Evolutionary conservation across 2,329 filamentous ascomycete species (phyloP).

Genomic region (Sclerotinia trifoliorum): DNA sequence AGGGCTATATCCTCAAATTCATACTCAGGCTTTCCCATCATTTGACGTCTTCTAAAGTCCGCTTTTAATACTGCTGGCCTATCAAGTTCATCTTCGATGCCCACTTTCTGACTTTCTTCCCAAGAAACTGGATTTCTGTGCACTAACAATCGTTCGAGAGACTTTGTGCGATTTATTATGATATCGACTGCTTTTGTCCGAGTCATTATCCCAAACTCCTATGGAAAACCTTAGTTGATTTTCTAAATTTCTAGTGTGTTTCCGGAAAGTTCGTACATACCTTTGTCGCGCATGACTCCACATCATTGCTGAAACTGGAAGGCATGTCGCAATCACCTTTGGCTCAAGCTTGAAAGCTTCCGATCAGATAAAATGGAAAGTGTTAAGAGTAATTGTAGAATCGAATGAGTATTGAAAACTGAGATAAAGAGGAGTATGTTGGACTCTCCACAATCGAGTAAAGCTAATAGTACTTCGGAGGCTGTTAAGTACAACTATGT

Average conservation of each 20-base stretch:
- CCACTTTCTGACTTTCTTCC: not conserved
- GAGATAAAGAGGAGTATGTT: not conserved
- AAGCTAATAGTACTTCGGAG: no score
- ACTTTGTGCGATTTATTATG: not conserved
- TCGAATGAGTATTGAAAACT: not conserved
- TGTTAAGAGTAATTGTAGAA: not conserved
- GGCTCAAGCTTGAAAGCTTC: not conserved
- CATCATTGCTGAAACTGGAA: not conserved
- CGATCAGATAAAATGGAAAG: fast-evolving
- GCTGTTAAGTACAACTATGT: not conserved
- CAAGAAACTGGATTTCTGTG: not conserved
- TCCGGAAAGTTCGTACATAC: not conserved
- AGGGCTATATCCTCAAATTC: not conserved
- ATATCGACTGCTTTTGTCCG: not conserved
- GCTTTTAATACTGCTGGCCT: no score
- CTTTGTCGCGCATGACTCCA: not conserved
- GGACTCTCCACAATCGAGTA: not conserved
- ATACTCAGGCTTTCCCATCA: not conserved
- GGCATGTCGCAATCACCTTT: not conserved
- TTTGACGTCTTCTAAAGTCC: not conserved
- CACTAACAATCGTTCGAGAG: not conserved
- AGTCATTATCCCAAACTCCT: not conserved
- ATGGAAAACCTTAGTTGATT: not conserved
- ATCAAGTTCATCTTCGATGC: not conserved
- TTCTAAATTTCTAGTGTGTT: not conserved